These are phyloP conservation scores for Aspergillus sclerotiicarbonarius DNA, from an alignment of 495 filamentous ascomycete genomes.

Conservation along the genomic window DNA sequence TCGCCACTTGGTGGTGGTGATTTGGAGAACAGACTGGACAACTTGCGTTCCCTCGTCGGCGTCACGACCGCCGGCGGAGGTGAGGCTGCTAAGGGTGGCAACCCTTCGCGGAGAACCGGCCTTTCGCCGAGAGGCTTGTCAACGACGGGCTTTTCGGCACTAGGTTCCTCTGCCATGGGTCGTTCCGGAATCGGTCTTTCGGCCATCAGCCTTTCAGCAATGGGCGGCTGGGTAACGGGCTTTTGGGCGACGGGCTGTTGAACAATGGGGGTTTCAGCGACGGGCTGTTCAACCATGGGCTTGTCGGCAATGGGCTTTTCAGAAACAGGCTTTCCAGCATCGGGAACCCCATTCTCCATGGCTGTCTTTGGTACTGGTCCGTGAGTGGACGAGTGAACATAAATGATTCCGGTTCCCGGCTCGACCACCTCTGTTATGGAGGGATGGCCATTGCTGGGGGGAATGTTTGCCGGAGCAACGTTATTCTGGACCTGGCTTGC, in stretches of 20 bases:
- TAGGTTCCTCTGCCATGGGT: too few relatives aligned
- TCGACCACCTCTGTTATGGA: conserved; percentile 1
- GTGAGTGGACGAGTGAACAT: conserved; percentile 38
- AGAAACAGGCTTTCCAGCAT: background rate
- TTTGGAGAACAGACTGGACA: conserved; percentile 66
- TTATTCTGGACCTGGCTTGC: background rate
- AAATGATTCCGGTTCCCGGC: conserved; percentile 20
- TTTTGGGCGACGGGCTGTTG: background rate
- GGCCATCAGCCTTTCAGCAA: too few relatives aligned
- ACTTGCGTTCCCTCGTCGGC: conserved; percentile 66
- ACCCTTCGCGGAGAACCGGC: conserved; percentile 40
- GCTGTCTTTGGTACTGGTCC: conserved; percentile 29
- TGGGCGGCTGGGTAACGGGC: background rate
- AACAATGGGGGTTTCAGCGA: background rate
- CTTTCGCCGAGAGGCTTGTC: conserved; percentile 10
- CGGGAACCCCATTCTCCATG: conserved; percentile 1
- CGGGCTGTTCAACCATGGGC: background rate
- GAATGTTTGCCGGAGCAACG: background rate
- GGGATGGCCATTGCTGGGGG: background rate
- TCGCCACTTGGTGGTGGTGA: conserved; percentile 58
- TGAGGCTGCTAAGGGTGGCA: conserved; percentile 33
- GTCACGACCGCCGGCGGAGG: conserved; percentile 51
- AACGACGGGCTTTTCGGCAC: conserved; percentile 13
- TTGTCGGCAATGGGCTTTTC: background rate
- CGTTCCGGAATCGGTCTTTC: too few relatives aligned